phyloP scores from a whole-genome alignment of 352 stramenopile genomes.

The Globisporangium carolinianum region DNA sequence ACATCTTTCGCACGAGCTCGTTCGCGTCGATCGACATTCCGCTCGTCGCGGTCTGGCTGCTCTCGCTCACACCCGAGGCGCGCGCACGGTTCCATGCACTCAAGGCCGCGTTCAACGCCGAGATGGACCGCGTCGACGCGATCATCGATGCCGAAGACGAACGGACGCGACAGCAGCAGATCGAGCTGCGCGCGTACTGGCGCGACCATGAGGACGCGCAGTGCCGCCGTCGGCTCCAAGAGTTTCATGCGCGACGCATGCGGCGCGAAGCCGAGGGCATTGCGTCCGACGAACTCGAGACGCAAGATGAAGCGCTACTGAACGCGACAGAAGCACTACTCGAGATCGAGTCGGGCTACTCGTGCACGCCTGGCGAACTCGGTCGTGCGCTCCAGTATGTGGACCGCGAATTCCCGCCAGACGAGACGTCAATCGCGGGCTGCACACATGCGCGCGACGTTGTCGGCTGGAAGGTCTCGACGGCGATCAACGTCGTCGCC shows the following conservation, averaged over 20 bases:
- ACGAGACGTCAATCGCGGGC: constrained; percentile 63
- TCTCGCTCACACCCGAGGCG: constrained; percentile 78
- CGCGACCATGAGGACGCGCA: constrained; percentile 53
- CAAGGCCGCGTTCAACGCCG: constrained; percentile 81
- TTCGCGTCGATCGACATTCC: constrained; percentile 88
- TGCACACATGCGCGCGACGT: constrained; percentile 47
- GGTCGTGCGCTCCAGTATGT: constrained; percentile 82
- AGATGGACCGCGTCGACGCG: constrained; percentile 77
- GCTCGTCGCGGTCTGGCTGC: constrained; percentile 86
- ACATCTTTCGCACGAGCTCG: constrained; percentile 86
- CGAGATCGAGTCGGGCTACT: constrained; percentile 84
- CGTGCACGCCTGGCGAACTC: constrained; percentile 65
- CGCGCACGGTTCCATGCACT: constrained; percentile 84
- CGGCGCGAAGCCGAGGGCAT: constrained; percentile 66
- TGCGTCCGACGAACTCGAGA: constrained; percentile 23
- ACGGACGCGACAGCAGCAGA: constrained; percentile 37
- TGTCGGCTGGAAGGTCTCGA: constrained; percentile 74
- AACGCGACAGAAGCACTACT: constrained; percentile 78
- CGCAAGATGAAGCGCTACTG: constrained; percentile 65
- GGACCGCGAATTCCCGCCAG: constrained; percentile 86
- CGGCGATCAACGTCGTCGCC: constrained; percentile 82
- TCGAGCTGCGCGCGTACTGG: constrained; percentile 49
- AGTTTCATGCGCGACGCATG: constrained; percentile 66
- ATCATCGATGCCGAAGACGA: constrained; percentile 71
- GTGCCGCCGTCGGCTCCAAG: constrained; percentile 62